Conservation (phyloP, 2,329 filamentous ascomycete genomes). For the Colletotrichum abscissum region DNA sequence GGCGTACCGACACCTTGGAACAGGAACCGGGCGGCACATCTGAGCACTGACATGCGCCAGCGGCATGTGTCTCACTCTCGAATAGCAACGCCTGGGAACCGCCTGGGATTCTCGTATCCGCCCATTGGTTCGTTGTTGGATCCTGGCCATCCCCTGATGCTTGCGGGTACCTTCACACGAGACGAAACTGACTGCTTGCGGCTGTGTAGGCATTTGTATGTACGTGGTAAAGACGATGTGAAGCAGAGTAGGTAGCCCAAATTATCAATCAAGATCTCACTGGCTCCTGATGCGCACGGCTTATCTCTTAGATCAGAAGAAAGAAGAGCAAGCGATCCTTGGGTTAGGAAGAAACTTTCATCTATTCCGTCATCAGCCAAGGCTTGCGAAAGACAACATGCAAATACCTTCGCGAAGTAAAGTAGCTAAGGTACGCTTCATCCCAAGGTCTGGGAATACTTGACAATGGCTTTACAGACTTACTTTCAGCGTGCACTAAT, state of each 20-base stretch:
- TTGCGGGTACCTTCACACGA: not conserved
- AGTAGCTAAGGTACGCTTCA: too few relatives aligned
- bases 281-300: not conserved
- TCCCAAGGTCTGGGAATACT: not conserved
- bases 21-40: not conserved
- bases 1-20: slow-evolving; percentile 23
- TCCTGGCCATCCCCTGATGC: not conserved
- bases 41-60: not conserved
- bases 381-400: not conserved
- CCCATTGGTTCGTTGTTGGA: not conserved
- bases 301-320: not conserved
- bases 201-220: not conserved
- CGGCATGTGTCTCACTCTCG: not conserved
- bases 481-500: not conserved
- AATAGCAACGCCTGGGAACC: not conserved
- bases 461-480: not conserved
- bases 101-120: too few relatives aligned
- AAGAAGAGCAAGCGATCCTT: not conserved
- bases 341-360: not conserved
- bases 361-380: not conserved
- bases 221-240: too few relatives aligned
- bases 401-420: not conserved
- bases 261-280: too few relatives aligned
- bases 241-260: too few relatives aligned
- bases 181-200: not conserved